Base-by-base conservation (phyloP, 1,284 basidiomycete genomes). In the Lignosus rhinocerotis region DNA sequence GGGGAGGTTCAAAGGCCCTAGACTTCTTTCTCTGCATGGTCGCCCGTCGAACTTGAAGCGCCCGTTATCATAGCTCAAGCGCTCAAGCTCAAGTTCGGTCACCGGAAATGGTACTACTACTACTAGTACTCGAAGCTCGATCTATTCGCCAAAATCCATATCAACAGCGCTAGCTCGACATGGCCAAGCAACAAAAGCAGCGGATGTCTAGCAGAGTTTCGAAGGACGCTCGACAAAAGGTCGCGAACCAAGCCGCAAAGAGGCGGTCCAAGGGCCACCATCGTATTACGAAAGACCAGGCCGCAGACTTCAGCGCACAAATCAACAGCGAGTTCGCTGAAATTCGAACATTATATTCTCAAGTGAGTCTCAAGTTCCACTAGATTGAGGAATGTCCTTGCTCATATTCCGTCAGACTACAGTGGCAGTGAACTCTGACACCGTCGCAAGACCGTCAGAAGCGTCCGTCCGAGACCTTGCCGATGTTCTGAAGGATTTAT, bases 251-350 rank as follows among this genome's bases (percentile, higher is more conserved):
- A 25, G 44, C 55, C 1, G 41, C 55, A n/a, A 59, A 58, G 50
- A 61, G 56, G 43, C 51, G 50, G 10, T 43, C 55, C 4, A 64
- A 59, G 25, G 47, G 52, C 6, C 53, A 44, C 8, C 42, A 39
- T 3, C 55, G 53, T 3, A 61, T 59, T n/a, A 58, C 62, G 5
- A 57, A 53, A 12, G 48, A 53, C 19, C 59, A 60, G 31, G 58
- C 33, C 3, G 59, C 46, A n/a, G 55, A 64, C 34, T 44, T 53
- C 19, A 58, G 59, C 2, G 57, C 55, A 1, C 52, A 59, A 17
- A 64, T 64, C 14, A 64, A 64, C 36, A 50, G 43, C 11, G 50
- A 63, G 16, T 63, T 63, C 46, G 59, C 56, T 17, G 56, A 55
- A 41, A 54, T 63, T 12, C 62, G 59, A 25, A 42, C 34, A 8